Evolutionary conservation across 129 eudicot genomes (phyloP).

Genomic region (Scalesia atractyloides): DNA sequence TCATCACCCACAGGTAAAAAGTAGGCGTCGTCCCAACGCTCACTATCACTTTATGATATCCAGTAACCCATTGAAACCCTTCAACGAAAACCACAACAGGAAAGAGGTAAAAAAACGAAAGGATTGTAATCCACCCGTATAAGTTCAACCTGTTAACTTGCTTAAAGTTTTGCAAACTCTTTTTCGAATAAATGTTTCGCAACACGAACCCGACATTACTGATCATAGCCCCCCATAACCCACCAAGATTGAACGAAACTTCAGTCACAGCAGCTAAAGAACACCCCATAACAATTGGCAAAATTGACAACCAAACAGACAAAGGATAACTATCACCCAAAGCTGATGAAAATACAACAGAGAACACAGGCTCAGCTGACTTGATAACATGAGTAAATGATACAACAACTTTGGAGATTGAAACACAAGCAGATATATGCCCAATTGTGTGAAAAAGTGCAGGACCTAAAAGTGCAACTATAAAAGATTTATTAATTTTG

Average conservation of each 20-base stretch:
- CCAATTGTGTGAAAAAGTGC: conserved; percentile 93
- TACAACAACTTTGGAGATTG: conserved; percentile 94
- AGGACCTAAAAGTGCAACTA: conserved; percentile 85
- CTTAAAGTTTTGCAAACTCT: conserved; percentile 78
- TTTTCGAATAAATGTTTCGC: conserved; percentile 84
- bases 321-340: conserved; percentile 80
- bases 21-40: conserved; percentile 59
- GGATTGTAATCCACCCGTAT: conserved; percentile 82
- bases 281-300: conserved; percentile 91
- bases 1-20: conserved; percentile 80
- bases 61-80: conserved; percentile 91
- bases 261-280: conserved; percentile 93
- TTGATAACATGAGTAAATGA: conserved; percentile 95
- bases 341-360: conserved; percentile 80
- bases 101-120: conserved; percentile 70
- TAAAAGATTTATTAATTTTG: conserved; percentile 61
- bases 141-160: conserved; percentile 87
- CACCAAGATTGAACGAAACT: conserved; percentile 86
- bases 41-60: conserved; percentile 84
- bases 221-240: conserved; percentile 92
- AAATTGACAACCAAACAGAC: conserved; percentile 77
- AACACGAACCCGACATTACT: conserved; percentile 92
- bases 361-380: conserved; percentile 88
- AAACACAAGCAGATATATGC: conserved; percentile 96
- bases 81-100: conserved; percentile 88